Conservation (phyloP, 768 basidiomycete species). For the Podaxis sp. region DNA sequence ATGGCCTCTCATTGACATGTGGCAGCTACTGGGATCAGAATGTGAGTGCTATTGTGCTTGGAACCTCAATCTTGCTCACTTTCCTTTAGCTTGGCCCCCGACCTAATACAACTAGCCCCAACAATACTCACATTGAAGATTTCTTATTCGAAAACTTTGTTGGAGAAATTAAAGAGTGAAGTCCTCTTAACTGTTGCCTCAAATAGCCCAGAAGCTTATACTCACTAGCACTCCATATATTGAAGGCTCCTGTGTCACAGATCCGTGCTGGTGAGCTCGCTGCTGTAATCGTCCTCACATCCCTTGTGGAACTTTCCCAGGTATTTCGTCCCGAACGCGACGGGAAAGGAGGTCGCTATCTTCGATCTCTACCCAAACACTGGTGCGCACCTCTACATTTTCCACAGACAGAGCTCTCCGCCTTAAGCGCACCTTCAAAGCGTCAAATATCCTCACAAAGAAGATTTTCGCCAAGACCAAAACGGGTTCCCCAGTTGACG, state of each 20-base stretch:
- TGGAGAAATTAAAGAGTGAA: conserved; percentile 47
- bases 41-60: conserved; percentile 22
- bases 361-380: conserved; percentile 56
- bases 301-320: conserved; percentile 11
- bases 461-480: conserved; percentile 42
- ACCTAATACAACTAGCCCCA: conserved; percentile 38
- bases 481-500: conserved; percentile 36
- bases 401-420: too few relatives aligned
- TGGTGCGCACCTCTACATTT: conserved; percentile 24
- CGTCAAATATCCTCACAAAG: conserved; percentile 45
- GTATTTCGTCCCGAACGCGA: conserved; percentile 48
- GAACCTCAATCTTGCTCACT: background rate
- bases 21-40: conserved; percentile 61
- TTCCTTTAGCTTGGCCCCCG: conserved; percentile 31
- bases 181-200: background rate
- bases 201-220: background rate
- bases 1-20: background rate
- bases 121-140: conserved; percentile 53
- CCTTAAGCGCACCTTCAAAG: conserved; percentile 20
- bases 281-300: background rate
- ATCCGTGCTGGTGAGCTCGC: conserved; percentile 49
- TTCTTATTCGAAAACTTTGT: conserved; percentile 51
- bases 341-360: conserved; percentile 55
- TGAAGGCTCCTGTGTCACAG: conserved; percentile 54
- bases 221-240: conserved; percentile 36